Evolutionary conservation across 192 early-diverging fungal species (phyloP).

Genomic region (Coemansia sp.): DNA sequence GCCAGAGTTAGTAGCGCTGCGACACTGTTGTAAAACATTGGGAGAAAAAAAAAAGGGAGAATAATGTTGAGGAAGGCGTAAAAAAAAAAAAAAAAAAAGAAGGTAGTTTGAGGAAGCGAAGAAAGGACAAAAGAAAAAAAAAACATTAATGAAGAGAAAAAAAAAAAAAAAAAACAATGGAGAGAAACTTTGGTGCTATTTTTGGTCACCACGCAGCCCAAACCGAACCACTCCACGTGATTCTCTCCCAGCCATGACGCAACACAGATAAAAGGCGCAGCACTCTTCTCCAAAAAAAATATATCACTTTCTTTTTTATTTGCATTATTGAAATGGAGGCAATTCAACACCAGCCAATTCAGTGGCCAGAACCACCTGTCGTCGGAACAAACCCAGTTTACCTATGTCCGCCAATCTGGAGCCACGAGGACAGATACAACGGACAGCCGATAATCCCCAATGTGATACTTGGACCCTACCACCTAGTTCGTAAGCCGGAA

Average conservation of each 20-base stretch:
- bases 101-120: neutral
- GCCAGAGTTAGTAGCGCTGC: neutral
- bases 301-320: neutral
- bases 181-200: neutral
- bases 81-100: neutral
- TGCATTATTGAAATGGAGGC: neutral
- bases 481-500: constrained; percentile 63
- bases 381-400: constrained; percentile 28
- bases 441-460: constrained; percentile 47
- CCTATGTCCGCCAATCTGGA: constrained; percentile 35
- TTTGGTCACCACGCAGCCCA: neutral
- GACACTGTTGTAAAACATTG: neutral
- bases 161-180: constrained; percentile 4
- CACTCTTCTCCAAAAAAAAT: neutral
- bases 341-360: neutral
- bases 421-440: constrained; percentile 44
- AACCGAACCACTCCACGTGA: neutral
- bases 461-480: constrained; percentile 81
- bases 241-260: neutral
- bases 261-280: neutral
- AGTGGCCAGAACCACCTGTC: constrained; percentile 39
- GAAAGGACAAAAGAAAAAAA: neutral
- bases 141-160: neutral
- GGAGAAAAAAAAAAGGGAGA: neutral
- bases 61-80: neutral